These are phyloP conservation scores for Penicillium egyptiacum DNA, from an alignment of 495 filamentous ascomycete genomes.

Conservation along the genomic window DNA sequence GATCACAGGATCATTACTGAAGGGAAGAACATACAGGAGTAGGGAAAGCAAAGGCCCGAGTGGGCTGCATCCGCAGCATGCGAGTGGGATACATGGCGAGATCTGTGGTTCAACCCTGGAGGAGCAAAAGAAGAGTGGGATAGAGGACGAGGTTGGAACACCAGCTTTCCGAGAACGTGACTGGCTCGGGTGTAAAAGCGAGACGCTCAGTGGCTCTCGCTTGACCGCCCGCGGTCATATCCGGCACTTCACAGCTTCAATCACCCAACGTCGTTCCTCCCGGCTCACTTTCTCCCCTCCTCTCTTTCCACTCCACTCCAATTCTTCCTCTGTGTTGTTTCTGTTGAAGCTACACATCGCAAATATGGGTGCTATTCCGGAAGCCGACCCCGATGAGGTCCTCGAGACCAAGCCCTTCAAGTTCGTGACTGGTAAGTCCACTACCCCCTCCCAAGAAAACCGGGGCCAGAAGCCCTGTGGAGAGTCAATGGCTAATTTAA, in stretches of 20 bases:
- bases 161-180: constrained; percentile 33
- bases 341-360: constrained; percentile 30
- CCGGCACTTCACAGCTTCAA: constrained; percentile 45
- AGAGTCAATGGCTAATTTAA: constrained; percentile 49
- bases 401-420: constrained; percentile 98
- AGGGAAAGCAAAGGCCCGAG: constrained; percentile 67
- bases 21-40: constrained; percentile 67
- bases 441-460: constrained; percentile 27
- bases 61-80: constrained; percentile 55
- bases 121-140: constrained; percentile 26
- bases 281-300: constrained; percentile 26
- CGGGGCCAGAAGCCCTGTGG: constrained; percentile 32
- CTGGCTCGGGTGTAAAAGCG: constrained; percentile 43
- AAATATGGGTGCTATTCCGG: constrained; percentile 54
- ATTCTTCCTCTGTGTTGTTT: constrained; percentile 23
- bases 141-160: constrained; percentile 26
- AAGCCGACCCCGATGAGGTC: constrained; percentile 89
- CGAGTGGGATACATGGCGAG: constrained; percentile 67
- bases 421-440: constrained; percentile 92
- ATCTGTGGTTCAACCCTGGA: constrained; percentile 8
- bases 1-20: constrained; percentile 12
- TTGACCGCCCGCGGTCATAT: constrained; percentile 46
- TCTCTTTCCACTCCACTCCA: constrained; percentile 18
- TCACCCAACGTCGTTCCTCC: constrained; percentile 32
- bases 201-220: constrained; percentile 47